These are phyloP conservation scores for Puya raimondii DNA, from an alignment of 176 grass and related monocot genomes.

Conservation along the genomic window DNA sequence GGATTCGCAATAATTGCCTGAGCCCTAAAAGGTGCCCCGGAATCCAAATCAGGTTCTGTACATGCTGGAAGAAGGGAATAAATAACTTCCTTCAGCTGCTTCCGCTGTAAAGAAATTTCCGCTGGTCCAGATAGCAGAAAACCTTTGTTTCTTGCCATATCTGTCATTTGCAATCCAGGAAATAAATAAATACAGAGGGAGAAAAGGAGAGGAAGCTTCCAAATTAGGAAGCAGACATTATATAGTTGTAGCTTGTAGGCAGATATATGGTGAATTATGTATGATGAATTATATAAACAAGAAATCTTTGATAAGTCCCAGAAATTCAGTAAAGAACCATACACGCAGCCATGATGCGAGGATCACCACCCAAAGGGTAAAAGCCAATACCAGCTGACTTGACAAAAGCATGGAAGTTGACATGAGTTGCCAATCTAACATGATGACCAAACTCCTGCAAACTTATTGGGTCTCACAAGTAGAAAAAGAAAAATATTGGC, in stretches of 20 bases:
- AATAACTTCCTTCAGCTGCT: constrained; percentile 95
- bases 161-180: constrained; percentile 29
- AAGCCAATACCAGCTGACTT: constrained; percentile 86
- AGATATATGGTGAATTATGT: neutral
- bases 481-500: neutral
- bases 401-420: constrained; percentile 88
- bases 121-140: constrained; percentile 65
- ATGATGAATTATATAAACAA: neutral
- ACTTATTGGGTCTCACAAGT: constrained; percentile 1
- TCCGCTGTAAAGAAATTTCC: constrained; percentile 86
- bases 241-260: too few species aligned
- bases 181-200: neutral
- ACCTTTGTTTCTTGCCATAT: constrained; percentile 95
- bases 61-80: constrained; percentile 91
- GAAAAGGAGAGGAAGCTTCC: too few species aligned
- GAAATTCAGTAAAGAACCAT: constrained; percentile 32
- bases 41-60: constrained; percentile 91
- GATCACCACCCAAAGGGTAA: constrained; percentile 94
- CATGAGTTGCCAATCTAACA: constrained; percentile 97
- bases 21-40: constrained; percentile 71
- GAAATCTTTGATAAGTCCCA: constrained; percentile 22
- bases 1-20: constrained; percentile 97
- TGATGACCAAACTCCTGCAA: constrained; percentile 92
- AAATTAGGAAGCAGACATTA: too few species aligned
- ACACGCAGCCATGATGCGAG: constrained; percentile 81